Base-by-base conservation (phyloP, 495 filamentous ascomycete genomes). In the Niebla homalea region DNA sequence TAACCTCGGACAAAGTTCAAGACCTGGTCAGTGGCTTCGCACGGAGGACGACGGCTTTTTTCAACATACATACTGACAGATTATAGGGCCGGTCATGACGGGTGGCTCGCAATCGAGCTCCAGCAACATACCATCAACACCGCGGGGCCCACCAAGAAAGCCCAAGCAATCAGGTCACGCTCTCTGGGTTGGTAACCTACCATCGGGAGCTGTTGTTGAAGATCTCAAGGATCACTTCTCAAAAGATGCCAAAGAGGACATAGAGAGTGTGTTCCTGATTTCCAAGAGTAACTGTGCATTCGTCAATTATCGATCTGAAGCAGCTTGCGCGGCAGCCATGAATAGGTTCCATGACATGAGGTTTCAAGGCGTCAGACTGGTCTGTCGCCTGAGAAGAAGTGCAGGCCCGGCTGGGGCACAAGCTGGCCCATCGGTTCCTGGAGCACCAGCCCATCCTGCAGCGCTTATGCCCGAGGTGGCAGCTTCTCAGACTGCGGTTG, bases 251-350 rank as follows among this genome's bases (percentile, higher is more conserved):
- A 80, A 75, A 0, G 65, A 71, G 41, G 84, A 89, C 19, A 77
- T 98, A 35, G 85, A 94, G 64, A 94, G 88, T 37, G 74, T 97
- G 20, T 95, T 95, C 55, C 70, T 96, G 21, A 98, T 98, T 23
- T 92, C 92, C 4, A 97, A 94, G 63, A 96, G 88, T 64, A 96
- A 95, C 59, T 98, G 92, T 60, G 92, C 89, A 0, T 98, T 98
- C 71, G 86, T 94, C 59, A 98, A 98, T 60, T 98, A 94, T 60
- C 83, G 80, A 53, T 85, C 85, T 39, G 92, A 94, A 54, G 68
- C 66, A 12, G 78, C 83, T 18, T 94, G 87, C 60, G 67, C 75
- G 20, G 78, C 80, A 3, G 92, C 92, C 2, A 79, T 94, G 71
- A 72, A 73, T 18, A 80, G 87, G 51, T 87, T 98, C 43, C 88